Conservation (phyloP, 257 asterid species). For the Salvia rosmarinus region DNA sequence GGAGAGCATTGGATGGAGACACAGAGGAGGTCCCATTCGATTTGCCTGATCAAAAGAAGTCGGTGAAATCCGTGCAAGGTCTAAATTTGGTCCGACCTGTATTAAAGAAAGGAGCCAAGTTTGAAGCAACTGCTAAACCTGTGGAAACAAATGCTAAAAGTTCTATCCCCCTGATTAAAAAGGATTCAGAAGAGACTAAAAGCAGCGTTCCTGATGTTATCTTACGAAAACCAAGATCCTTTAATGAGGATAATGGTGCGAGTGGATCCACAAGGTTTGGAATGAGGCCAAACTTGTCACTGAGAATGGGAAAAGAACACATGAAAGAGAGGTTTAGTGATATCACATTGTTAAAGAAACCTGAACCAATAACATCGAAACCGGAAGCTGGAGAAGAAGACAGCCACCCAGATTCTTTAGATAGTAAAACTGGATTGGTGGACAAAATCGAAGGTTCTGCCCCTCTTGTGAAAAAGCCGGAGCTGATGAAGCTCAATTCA, state of each 20-base stretch:
- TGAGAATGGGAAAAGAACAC: conserved; percentile 64
- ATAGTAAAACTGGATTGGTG: conserved; percentile 30
- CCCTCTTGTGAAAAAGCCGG: conserved; percentile 51
- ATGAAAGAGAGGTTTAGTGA: conserved; percentile 70
- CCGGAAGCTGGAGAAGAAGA: conserved; percentile 39
- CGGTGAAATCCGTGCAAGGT: conserved; percentile 50
- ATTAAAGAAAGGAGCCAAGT: conserved; percentile 67
- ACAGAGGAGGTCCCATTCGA: conserved; percentile 72
- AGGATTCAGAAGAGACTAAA: conserved; percentile 42
- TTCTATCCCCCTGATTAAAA: conserved; percentile 33
- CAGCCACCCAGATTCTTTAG: conserved; percentile 33
- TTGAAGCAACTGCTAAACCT: conserved; percentile 51
- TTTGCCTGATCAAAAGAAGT: conserved; percentile 44
- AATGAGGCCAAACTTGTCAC: conserved; percentile 70
- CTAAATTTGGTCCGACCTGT: conserved; percentile 79
- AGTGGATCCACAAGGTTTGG: conserved; percentile 53
- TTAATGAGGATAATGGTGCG: conserved; percentile 52
- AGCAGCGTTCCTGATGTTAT: conserved; percentile 76
- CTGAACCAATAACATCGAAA: conserved; percentile 46
- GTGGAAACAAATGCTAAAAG: conserved; percentile 35
- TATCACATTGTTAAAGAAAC: conserved; percentile 74
- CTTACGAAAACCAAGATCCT: conserved; percentile 69
- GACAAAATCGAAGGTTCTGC: conserved; percentile 32
- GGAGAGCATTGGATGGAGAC: conserved; percentile 44
- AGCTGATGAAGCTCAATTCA: conserved; percentile 37